Conservation (phyloP, 2,329 filamentous ascomycete genomes). For the Hypoxylon rubiginosum region DNA sequence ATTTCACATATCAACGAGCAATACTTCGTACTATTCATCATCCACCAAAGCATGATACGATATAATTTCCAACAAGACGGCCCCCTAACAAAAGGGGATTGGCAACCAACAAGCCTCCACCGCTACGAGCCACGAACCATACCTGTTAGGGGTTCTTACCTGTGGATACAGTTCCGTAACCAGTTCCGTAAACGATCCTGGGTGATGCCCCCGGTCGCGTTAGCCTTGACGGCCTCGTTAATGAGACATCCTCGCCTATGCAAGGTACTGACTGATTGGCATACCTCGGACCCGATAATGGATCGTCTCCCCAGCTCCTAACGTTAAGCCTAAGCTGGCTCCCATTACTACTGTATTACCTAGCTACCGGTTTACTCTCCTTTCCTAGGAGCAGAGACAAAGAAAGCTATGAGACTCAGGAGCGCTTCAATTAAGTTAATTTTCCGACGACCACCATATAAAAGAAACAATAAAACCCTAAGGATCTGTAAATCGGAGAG, state of each 20-base stretch:
- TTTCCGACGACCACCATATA: constrained; percentile 7
- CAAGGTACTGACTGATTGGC: constrained; percentile 30
- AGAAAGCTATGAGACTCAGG: not conserved
- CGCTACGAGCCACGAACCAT: constrained; percentile 31
- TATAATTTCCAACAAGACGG: constrained; percentile 7
- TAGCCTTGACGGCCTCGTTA: constrained; percentile 25
- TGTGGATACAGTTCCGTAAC: constrained; percentile 32
- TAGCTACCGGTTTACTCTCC: not conserved
- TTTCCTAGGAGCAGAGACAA: constrained; percentile 10
- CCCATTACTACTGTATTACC: constrained; percentile 20
- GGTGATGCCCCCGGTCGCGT: constrained; percentile 13
- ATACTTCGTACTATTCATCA: too few relatives aligned
- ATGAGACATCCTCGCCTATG: constrained; percentile 32
- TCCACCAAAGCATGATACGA: not conserved
- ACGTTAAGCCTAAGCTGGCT: constrained; percentile 1
- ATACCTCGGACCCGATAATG: constrained; percentile 27
- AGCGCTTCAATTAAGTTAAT: constrained; percentile 21
- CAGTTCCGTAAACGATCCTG: constrained; percentile 24
- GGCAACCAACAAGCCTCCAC: constrained; percentile 29
- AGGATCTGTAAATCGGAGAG: not conserved
- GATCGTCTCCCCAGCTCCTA: constrained; percentile 22
- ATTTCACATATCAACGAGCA: not conserved
- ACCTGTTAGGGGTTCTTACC: constrained; percentile 15
- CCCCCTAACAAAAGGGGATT: constrained; percentile 24
- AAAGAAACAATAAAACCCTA: not conserved